Percentiles rank a stretch among this genome's conserved stretches.
Evolutionary conservation across 805 yeast species (phyloP).

Genomic region (Tetrapisispora taiwanensis): DNA sequence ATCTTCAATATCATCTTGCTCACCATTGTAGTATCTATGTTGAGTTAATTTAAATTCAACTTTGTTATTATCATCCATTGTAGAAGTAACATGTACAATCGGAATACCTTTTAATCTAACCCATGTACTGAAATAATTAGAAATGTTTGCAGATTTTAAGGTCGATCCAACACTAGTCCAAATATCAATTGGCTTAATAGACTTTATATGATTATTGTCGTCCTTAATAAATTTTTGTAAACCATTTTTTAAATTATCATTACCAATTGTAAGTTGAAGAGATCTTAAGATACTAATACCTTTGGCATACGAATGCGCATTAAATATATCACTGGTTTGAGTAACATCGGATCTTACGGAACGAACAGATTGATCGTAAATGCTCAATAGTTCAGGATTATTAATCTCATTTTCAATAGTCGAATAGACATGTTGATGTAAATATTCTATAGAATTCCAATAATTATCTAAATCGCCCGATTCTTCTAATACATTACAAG

Average conservation of each 20-base stretch:
- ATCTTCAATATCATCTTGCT: conserved; percentile 37
- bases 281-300: conserved; percentile 26
- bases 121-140: conserved; percentile 41
- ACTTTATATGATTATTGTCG: conserved; percentile 9
- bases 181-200: conserved; percentile 26
- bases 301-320: conserved; percentile 25
- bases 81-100: conserved; percentile 31
- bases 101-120: conserved; percentile 52
- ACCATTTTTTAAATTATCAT: conserved; percentile 13
- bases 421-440: conserved; percentile 12
- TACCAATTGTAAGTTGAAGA: conserved; percentile 18
- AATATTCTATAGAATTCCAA: conserved; percentile 19
- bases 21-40: conserved; percentile 28
- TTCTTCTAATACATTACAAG: conserved; percentile 36
- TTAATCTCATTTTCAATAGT: conserved; percentile 13
- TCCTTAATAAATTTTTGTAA: conserved; percentile 12
- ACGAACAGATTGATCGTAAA: background rate
- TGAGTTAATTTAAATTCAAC: conserved; percentile 30
- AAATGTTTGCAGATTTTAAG: conserved; percentile 19
- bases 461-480: conserved; percentile 14
- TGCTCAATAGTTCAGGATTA: conserved; percentile 2
- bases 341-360: background rate
- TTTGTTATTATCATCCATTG: conserved; percentile 5
- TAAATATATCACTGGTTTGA: conserved; percentile 22
- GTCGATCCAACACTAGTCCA: conserved; percentile 16